Evolutionary conservation across 2,329 filamentous ascomycete genomes (phyloP).

Genomic region (Drechslerella stenobrocha): DNA sequence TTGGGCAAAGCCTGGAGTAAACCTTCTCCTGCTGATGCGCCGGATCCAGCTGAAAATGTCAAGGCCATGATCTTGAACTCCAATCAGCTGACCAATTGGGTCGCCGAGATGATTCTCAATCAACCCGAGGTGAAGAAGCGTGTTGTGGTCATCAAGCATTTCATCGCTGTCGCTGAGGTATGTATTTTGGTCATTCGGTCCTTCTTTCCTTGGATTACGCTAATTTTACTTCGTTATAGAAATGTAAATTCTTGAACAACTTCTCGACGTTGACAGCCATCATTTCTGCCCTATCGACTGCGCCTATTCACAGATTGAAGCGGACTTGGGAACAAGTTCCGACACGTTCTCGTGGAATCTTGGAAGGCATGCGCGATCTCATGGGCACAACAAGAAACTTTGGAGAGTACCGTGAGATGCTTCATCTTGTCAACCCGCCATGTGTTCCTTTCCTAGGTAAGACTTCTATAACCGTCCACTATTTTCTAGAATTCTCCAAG

Average conservation of each 20-base stretch:
- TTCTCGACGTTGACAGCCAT: slow-evolving; percentile 97
- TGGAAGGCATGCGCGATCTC: slow-evolving; percentile 88
- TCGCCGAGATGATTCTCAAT: slow-evolving; percentile 96
- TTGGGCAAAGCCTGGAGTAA: slow-evolving; percentile 99
- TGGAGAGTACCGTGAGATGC: slow-evolving; percentile 87
- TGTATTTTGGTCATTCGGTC: slow-evolving; percentile 56
- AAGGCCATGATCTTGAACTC: slow-evolving; percentile 96
- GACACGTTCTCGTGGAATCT: slow-evolving; percentile 73
- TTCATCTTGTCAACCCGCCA: slow-evolving; percentile 90
- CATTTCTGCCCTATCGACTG: slow-evolving; percentile 91
- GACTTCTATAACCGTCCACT: slow-evolving; percentile 50
- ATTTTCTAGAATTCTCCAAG: neutral
- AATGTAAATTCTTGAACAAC: slow-evolving; percentile 92
- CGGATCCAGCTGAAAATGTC: slow-evolving; percentile 78
- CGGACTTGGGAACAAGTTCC: slow-evolving; percentile 94
- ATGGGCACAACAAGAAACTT: slow-evolving; percentile 99
- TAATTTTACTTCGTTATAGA: slow-evolving; percentile 63
- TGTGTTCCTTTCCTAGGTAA: slow-evolving; percentile 98
- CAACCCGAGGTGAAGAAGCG: slow-evolving; percentile 93
- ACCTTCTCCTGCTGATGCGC: slow-evolving; percentile 71
- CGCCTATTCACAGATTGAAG: slow-evolving; percentile 89
- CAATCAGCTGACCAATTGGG: slow-evolving; percentile 99
- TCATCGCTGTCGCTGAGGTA: slow-evolving; percentile 93
- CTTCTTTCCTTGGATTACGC: slow-evolving; percentile 10
- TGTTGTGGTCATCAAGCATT: slow-evolving; percentile 97